Conservation (phyloP, 495 filamentous ascomycete genomes). For the Filosporella fistucella region DNA sequence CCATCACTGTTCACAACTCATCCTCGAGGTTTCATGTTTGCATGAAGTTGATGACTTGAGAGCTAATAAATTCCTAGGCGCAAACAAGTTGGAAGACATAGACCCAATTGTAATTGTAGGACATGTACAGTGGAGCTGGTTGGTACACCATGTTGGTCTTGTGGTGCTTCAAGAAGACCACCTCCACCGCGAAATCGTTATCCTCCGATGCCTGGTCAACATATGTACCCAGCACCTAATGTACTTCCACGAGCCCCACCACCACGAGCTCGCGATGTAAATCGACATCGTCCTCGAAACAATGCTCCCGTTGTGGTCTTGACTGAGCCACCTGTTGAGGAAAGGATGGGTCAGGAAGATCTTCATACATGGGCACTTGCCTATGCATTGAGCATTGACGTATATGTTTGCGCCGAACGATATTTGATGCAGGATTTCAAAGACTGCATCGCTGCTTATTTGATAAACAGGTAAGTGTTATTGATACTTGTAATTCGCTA, state of each 20-base stretch:
- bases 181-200: constrained; percentile 25
- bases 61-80: too few relatives aligned
- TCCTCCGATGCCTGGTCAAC: constrained; percentile 6
- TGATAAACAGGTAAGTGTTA: constrained; percentile 29
- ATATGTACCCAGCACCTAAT: constrained; percentile 8
- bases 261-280: constrained; percentile 8
- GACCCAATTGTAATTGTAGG: constrained; percentile 37
- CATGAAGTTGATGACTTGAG: too few relatives aligned
- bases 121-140: constrained; percentile 28
- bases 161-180: constrained; percentile 33
- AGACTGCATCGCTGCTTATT: constrained; percentile 28
- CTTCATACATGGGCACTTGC: constrained; percentile 39
- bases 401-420: constrained; percentile 41
- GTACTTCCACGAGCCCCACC: constrained; percentile 8
- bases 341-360: constrained; percentile 35
- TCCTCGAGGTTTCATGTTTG: too few relatives aligned
- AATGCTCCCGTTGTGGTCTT: constrained; percentile 6
- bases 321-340: constrained; percentile 10
- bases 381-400: constrained; percentile 38
- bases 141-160: constrained; percentile 40
- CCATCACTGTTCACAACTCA: too few relatives aligned
- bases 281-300: constrained; percentile 16
- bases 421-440: constrained; percentile 41
- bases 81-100: constrained; percentile 37
- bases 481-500: background rate